phyloP scores from a whole-genome alignment of 768 basidiomycete genomes.

The Hemileccinum rubropunctum region DNA sequence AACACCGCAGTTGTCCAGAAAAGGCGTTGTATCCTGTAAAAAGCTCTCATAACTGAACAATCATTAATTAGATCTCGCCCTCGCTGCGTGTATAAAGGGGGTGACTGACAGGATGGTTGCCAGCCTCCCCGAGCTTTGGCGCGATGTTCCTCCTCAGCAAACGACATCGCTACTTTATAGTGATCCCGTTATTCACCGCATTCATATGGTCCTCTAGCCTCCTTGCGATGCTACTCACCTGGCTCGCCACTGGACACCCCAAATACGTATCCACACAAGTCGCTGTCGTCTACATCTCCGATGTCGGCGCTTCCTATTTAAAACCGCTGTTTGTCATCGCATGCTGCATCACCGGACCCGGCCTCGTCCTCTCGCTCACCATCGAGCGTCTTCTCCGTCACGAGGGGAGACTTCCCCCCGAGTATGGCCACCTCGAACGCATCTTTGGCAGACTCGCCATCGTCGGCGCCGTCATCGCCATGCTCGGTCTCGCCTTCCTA shows the following conservation, averaged over 20 bases:
- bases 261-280: conserved; percentile 50
- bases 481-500: conserved; percentile 61
- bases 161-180: conserved; percentile 57
- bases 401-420: conserved; percentile 60
- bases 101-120: not conserved
- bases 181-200: conserved; percentile 59
- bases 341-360: conserved; percentile 58
- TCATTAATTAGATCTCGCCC: no score
- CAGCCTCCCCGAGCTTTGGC: not conserved
- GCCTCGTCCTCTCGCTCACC: conserved; percentile 58
- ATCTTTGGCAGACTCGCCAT: conserved; percentile 57
- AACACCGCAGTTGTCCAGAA: not conserved
- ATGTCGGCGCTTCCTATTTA: conserved; percentile 68
- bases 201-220: conserved; percentile 72
- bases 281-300: conserved; percentile 71
- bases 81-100: conserved; percentile 9
- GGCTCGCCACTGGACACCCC: conserved; percentile 61
- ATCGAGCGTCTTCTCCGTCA: conserved; percentile 67
- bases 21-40: not conserved
- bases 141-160: conserved; percentile 16
- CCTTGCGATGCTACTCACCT: conserved; percentile 68
- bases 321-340: conserved; percentile 76
- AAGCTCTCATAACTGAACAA: no score
- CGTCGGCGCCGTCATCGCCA: conserved; percentile 59
- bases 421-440: conserved; percentile 55